Conservation (phyloP, 2,329 filamentous ascomycete genomes). For the Dactylellina cionopaga region DNA sequence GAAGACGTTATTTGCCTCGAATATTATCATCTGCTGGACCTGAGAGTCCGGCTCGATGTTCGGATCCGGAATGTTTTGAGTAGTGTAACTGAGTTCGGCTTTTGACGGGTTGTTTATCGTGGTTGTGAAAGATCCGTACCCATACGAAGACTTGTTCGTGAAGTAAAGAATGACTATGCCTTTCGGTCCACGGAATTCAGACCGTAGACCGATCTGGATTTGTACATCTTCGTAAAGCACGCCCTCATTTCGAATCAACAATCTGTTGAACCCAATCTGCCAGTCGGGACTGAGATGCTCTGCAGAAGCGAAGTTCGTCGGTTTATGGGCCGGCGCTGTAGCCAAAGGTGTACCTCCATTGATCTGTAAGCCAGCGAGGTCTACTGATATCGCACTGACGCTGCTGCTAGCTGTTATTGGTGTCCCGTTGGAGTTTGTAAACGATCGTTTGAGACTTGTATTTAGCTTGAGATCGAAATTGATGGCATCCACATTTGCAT, state of each 20-base stretch:
- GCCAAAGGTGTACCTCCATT: constrained; percentile 65
- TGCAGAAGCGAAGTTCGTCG: constrained; percentile 88
- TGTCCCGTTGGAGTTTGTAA: constrained; percentile 65
- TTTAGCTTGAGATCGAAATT: constrained; percentile 84
- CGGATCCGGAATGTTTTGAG: constrained; percentile 87
- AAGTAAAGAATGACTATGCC: constrained; percentile 97
- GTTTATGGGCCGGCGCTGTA: constrained; percentile 67
- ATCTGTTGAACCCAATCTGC: constrained; percentile 86
- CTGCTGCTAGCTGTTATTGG: constrained; percentile 63
- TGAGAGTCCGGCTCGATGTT: constrained; percentile 78
- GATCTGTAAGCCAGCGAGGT: constrained; percentile 86
- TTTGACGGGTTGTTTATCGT: constrained; percentile 78
- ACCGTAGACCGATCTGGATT: constrained; percentile 88
- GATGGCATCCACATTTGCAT: constrained; percentile 82
- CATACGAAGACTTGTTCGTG: constrained; percentile 86
- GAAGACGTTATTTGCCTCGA: constrained; percentile 85
- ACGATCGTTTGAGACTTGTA: constrained; percentile 84
- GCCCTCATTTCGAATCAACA: constrained; percentile 83
- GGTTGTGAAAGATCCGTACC: constrained; percentile 91
- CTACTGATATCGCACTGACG: constrained; percentile 63
- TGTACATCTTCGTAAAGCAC: constrained; percentile 95
- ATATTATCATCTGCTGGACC: constrained; percentile 93
- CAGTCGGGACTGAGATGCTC: constrained; percentile 93
- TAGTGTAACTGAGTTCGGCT: constrained; percentile 81
- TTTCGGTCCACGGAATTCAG: constrained; percentile 94